phyloP scores from a whole-genome alignment of 306 rosid genomes.

The Canavalia ensiformis region DNA sequence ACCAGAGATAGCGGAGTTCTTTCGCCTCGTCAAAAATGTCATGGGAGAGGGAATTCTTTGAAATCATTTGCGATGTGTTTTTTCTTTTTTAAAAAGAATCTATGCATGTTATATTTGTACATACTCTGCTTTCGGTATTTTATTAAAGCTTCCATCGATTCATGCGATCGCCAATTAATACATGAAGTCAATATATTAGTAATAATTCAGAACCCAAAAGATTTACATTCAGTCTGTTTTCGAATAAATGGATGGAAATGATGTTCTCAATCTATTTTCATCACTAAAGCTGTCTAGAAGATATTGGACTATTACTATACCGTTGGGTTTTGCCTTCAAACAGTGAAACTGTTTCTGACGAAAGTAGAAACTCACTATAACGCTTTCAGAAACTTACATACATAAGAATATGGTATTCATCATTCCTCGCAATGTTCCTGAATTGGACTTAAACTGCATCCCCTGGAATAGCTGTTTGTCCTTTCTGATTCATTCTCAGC shows the following conservation, averaged over 20 bases:
- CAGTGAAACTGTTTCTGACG: not conserved
- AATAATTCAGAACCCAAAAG: not conserved
- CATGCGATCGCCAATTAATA: not conserved
- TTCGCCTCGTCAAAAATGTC: not conserved
- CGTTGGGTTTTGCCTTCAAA: no score
- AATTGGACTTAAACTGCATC: conserved; percentile 45
- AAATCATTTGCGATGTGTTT: not conserved
- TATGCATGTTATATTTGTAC: not conserved
- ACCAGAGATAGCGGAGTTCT: not conserved
- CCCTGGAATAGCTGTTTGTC: not conserved
- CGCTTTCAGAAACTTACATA: not conserved
- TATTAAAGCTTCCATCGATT: not conserved
- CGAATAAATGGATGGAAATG: no score
- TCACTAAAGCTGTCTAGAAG: no score
- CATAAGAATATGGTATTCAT: not conserved
- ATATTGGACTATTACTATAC: no score
- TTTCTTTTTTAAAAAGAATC: not conserved
- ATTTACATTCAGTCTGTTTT: not conserved
- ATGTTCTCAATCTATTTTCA: no score
- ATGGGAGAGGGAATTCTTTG: not conserved
- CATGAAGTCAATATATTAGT: not conserved
- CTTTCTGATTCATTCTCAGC: not conserved
- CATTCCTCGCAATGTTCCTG: conserved; percentile 36
- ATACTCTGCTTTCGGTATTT: not conserved
- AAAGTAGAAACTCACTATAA: not conserved